Base-by-base conservation (phyloP, 202 grass and related monocot species). In the Panicum virgatum region DNA sequence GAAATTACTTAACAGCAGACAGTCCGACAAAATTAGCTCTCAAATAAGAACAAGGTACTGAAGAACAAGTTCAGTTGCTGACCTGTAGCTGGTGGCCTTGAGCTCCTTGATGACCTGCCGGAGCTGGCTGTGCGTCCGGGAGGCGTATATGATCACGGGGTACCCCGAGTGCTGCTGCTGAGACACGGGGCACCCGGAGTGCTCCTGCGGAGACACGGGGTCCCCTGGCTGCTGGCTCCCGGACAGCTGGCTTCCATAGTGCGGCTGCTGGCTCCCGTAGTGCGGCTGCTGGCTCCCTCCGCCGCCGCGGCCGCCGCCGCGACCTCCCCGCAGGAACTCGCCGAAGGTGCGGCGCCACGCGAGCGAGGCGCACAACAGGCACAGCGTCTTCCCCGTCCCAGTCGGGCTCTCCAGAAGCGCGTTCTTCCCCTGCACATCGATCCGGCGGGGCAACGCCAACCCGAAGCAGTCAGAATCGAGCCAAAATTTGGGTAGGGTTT, bases 41-140 rank as follows among this genome's bases (percentile, higher is more conserved):
- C 9, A 53, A n/a, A 60, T 32, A 39, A 64, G 7, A 85, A 65
- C 27, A 77, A 50, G 44, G 39, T 23, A 20, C 22, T 56, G 43
- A 45, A 2, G 23, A 15, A 78, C 40, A 73, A 78, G 53, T 66
- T 43, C 36, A 68, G 43, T 59, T 84, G 39, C 22, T 50, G 58
- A 98, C 96, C 96, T 98, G 88, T 98, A 96, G 69, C 79, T 93
- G 62, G 88, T 93, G 50, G 92, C 82, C 84, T 90, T 98, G 62
- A 98, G 90, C 82, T 98, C 96, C 79, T 92, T 93, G 84, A 98
- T 93, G 75, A 96, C 92, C 85, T 96, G 96, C 86, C 92, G 86
- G 50, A 98, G 92, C 87, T 98, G 96, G 88, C 92, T 96, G 70
- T 98, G 96, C 32, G 96, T 98, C 57, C 96, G 89, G n/a, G 96